Percentiles rank a stretch among this genome's conserved stretches.
Conservation (phyloP, 495 filamentous ascomycete genomes). For the Trypethelium eluteriae region DNA sequence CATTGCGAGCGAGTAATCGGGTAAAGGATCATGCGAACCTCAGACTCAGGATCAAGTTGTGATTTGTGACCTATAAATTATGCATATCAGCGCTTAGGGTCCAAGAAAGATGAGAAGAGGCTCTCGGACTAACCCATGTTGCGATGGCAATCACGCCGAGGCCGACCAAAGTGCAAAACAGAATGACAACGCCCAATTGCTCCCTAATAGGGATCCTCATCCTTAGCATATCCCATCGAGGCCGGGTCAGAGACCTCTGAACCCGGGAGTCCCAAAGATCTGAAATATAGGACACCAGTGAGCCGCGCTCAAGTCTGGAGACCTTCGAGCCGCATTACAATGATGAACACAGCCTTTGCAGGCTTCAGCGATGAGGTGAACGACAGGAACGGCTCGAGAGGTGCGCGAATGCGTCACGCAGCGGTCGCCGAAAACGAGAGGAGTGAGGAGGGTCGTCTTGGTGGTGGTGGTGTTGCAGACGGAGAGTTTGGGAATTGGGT, state of each 20-base stretch:
- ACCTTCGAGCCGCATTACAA: too few relatives aligned
- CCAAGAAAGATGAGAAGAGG: neutral
- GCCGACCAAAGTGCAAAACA: slow-evolving; percentile 59
- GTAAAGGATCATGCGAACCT: slow-evolving; percentile 37
- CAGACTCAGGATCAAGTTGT: slow-evolving; percentile 62
- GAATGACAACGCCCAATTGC: slow-evolving; percentile 68
- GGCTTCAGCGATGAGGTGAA: neutral
- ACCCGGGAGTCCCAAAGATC: neutral
- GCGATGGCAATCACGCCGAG: slow-evolving; percentile 58
- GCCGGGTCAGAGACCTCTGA: neutral
- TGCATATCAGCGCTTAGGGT: neutral
- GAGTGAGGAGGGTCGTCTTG: neutral
- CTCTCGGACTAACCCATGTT: slow-evolving; percentile 40
- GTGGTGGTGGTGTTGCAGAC: neutral
- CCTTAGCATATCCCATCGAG: slow-evolving; percentile 26
- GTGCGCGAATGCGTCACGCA: neutral
- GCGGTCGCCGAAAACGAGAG: too few relatives aligned
- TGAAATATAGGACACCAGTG: neutral
- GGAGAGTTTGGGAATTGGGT: neutral
- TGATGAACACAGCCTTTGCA: too few relatives aligned
- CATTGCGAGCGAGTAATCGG: neutral
- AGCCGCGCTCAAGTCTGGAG: too few relatives aligned
- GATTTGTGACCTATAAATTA: slow-evolving; percentile 60
- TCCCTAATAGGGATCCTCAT: slow-evolving; percentile 81
- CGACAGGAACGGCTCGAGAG: neutral